Conservation (phyloP, 1,139 yeast species). For the Candida sojae region DNA sequence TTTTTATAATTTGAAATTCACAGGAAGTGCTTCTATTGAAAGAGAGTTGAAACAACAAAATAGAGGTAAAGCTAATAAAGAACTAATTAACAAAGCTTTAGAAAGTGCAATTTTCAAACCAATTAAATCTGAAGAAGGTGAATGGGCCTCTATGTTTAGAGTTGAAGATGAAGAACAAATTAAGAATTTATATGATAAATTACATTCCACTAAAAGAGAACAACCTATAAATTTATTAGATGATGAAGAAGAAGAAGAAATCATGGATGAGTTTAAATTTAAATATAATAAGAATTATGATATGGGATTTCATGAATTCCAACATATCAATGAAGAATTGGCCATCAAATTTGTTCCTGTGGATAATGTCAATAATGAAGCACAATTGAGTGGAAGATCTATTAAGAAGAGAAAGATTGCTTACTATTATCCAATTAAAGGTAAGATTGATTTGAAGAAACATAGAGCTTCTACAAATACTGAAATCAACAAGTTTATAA, state of each 20-base stretch:
- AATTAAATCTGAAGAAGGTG: constrained; percentile 71
- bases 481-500: constrained; percentile 52
- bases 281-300: constrained; percentile 79
- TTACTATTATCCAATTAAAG: constrained; percentile 74
- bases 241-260: constrained; percentile 43
- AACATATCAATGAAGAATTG: constrained; percentile 47
- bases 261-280: constrained; percentile 47
- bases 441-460: constrained; percentile 79
- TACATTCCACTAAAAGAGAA: constrained; percentile 53
- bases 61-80: constrained; percentile 37
- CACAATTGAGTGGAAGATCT: constrained; percentile 23
- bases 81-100: constrained; percentile 45
- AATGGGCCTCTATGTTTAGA: constrained; percentile 79
- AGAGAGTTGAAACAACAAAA: constrained; percentile 45
- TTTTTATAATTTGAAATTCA: constrained; percentile 67
- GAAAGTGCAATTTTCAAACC: constrained; percentile 75
- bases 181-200: constrained; percentile 39
- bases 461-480: constrained; percentile 60
- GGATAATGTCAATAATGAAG: constrained; percentile 54
- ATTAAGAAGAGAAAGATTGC: constrained; percentile 57
- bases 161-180: constrained; percentile 29
- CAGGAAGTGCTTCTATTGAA: constrained; percentile 73
- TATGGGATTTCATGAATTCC: constrained; percentile 57
- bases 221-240: constrained; percentile 44
- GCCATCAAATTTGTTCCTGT: constrained; percentile 54